Conservation (phyloP, 108 stramenopile genomes). For the Cylindrotheca closterium region DNA sequence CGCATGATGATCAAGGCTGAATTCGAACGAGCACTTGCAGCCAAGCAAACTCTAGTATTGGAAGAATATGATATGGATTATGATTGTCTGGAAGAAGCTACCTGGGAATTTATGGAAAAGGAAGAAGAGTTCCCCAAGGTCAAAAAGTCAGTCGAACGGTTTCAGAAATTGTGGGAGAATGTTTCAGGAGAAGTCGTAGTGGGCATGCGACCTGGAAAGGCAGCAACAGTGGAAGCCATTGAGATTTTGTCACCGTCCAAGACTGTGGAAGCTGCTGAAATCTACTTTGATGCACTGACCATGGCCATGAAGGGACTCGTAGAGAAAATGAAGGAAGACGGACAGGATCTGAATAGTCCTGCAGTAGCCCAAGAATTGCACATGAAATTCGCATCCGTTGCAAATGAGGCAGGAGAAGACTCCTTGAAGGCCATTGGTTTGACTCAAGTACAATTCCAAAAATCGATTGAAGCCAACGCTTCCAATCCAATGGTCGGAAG, state of each 20-base stretch:
- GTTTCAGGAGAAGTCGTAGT: constrained; percentile 68
- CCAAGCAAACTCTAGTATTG: constrained; percentile 56
- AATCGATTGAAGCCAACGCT: constrained; percentile 71
- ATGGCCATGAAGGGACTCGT: constrained; percentile 66
- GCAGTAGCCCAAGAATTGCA: constrained; percentile 68
- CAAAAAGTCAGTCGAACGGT: constrained; percentile 74
- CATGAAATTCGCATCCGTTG: constrained; percentile 70
- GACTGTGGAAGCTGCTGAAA: constrained; percentile 66
- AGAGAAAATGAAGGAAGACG: constrained; percentile 51
- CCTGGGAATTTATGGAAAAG: constrained; percentile 78
- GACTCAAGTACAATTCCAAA: constrained; percentile 64
- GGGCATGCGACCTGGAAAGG: constrained; percentile 63
- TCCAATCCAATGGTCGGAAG: constrained; percentile 75
- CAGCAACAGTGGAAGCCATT: constrained; percentile 22
- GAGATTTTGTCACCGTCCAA: constrained; percentile 60
- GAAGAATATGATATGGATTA: constrained; percentile 84
- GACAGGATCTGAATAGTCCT: constrained; percentile 67
- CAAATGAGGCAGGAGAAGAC: constrained; percentile 81
- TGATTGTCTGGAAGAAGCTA: constrained; percentile 89
- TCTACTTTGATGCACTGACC: constrained; percentile 83
- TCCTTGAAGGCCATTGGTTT: constrained; percentile 59
- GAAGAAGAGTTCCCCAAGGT: constrained; percentile 69
- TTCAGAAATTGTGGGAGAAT: constrained; percentile 88
- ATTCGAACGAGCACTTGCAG: constrained; percentile 71
- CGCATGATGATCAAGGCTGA: constrained; percentile 66